These are phyloP conservation scores for Sarcodon sp. DNA, from an alignment of 768 basidiomycete genomes.

Conservation along the genomic window DNA sequence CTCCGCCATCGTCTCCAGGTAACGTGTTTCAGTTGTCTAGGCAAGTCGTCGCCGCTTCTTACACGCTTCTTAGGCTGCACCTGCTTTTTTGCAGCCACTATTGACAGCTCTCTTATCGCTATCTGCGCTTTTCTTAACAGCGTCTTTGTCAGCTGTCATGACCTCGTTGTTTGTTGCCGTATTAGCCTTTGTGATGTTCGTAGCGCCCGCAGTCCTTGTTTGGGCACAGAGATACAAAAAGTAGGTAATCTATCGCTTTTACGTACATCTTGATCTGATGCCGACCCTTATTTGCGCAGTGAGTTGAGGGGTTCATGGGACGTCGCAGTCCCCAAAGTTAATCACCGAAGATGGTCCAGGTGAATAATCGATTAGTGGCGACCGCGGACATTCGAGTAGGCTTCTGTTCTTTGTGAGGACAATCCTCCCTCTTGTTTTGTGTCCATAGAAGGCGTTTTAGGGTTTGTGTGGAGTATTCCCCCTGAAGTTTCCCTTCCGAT, in stretches of 20 bases:
- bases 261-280: background rate
- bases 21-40: conserved; percentile 8
- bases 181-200: conserved; percentile 48
- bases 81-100: conserved; percentile 28
- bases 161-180: conserved; percentile 37
- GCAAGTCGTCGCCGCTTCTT: conserved; percentile 3
- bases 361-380: background rate
- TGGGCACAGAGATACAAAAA: conserved; percentile 89
- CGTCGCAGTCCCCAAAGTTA: conserved; percentile 52
- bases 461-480: too few relatives aligned
- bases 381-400: conserved; percentile 1
- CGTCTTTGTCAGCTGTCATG: conserved; percentile 40
- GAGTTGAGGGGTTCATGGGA: conserved; percentile 90
- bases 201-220: conserved; percentile 61
- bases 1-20: conserved; percentile 66
- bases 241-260: conserved; percentile 26
- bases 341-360: conserved; percentile 2
- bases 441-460: too few relatives aligned
- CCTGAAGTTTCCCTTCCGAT: too few relatives aligned
- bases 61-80: conserved; percentile 27
- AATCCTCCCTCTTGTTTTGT: too few relatives aligned
- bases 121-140: conserved; percentile 38
- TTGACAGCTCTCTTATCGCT: conserved; percentile 41
- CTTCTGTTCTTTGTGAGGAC: too few relatives aligned
- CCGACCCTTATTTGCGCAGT: conserved; percentile 24